These are phyloP conservation scores for Phaffia australis DNA, from an alignment of 768 basidiomycete genomes.

Conservation along the genomic window DNA sequence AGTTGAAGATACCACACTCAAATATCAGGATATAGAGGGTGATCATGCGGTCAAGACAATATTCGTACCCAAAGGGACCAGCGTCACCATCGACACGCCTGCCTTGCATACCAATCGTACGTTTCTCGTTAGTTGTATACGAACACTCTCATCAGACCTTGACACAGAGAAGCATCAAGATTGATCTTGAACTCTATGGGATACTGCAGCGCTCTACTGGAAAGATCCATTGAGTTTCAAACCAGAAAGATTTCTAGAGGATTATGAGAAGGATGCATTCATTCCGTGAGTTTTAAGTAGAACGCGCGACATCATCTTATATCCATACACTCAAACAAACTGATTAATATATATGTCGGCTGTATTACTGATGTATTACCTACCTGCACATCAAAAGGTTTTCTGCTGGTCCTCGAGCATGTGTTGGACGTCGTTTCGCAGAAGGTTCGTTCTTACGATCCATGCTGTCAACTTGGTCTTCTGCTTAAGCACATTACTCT, in stretches of 20 bases:
- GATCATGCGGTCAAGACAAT: not conserved
- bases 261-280: constrained; percentile 51
- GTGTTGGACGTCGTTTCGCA: constrained; percentile 16
- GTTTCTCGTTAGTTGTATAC: not conserved
- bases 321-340: too few species aligned
- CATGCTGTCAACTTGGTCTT: too few species aligned
- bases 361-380: too few species aligned
- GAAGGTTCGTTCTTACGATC: not conserved
- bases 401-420: constrained; percentile 12
- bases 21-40: constrained; percentile 8
- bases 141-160: not conserved
- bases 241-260: constrained; percentile 46
- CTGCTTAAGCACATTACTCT: too few species aligned
- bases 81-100: constrained; percentile 12
- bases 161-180: not conserved
- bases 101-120: constrained; percentile 15
- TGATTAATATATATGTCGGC: too few species aligned
- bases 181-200: not conserved
- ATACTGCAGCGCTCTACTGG: constrained; percentile 47
- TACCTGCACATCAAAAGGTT: not conserved
- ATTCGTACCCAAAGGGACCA: constrained; percentile 12
- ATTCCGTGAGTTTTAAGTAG: constrained; percentile 37
- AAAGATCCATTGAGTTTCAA: constrained; percentile 46
- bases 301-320: too few species aligned
- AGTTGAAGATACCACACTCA: constrained; percentile 17